Base-by-base conservation (phyloP, 2,329 filamentous ascomycete species). In the Fusarium sp. region DNA sequence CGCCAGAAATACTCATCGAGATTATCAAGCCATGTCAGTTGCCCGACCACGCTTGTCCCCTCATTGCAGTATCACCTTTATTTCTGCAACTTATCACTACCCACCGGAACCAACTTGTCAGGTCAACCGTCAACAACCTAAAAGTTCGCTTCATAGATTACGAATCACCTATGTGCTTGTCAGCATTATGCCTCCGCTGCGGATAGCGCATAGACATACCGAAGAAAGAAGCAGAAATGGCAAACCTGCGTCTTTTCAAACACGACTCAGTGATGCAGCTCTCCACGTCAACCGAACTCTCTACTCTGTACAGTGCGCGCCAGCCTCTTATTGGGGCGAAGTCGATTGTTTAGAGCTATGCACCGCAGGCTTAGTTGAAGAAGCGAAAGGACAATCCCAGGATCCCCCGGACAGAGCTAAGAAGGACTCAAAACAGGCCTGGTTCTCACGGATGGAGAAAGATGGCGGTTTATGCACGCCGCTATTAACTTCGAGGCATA, bases 401-500 rank as follows among this genome's bases (percentile, higher is more conserved):
- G 4, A 11, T 8, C 16, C 16, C 18, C 0, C 0, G 4, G 10
- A 40, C 37, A 23, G 15, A 11, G 20, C 20, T 20, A n/a, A 20
- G 20, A 20, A 20, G 20, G 20, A 20, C 20, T 4, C 20, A 20
- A 20, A 20, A 20, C 20, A 20, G 20, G 4, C 20, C 26, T 45
- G 41, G 26, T 13, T 30, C 18, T 28, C 2, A 38, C 50, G 1
- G 0, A 3, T 2, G 8, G 1, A 6, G 41, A 60, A 8, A 11
- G 6, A 2, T 41, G 15, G 5, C 16, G 11, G 6, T 36, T 47
- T 2, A 8, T 30, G 2, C 40, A 41, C 11, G 20, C 28, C 0
- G 57, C 57, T 2, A 23, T 42, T 8, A 10, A 31, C 0, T 60
- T 60, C 5, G 57, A 60, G 9, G 8, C 10, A 16, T 60, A 60